Base-by-base conservation (phyloP, 2,329 filamentous ascomycete genomes). In the Beauveria varroae region DNA sequence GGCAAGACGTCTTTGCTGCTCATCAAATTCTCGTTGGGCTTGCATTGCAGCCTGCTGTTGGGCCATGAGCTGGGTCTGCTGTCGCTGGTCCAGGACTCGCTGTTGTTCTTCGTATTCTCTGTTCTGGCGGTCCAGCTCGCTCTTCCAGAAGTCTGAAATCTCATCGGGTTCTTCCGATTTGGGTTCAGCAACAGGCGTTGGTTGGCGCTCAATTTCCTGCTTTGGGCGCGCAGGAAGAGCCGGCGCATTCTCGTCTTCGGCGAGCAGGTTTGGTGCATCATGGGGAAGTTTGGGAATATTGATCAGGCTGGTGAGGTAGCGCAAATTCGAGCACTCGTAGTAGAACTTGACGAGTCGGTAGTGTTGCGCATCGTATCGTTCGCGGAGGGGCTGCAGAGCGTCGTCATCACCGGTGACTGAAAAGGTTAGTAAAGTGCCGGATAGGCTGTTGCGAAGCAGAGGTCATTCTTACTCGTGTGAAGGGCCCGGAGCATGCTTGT, bases 401-500 rank as follows among this genome's bases (percentile, higher is more conserved):
- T 97, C 95, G 65, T 96, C 90, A 69, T 99, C 95, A 61, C 95
- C 93, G 70, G 68, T 64, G 18, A 62, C 61, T 61, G 41, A 18
- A 9, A 0, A 16, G 16, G 30, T 63, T 18, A 63, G 57, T 40
- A 30, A 44, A 49, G 16, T 20, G 22, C 18, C 18, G 49, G 10
- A 30, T 30, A 14, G 37, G 57, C 24, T 18, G 9, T 12, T 4
- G 26, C 20, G 3, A 16, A 22, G 64, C 30, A 60, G 16, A 22
- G 16, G 6, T 40, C 28, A n/a, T 49, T 14, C 87, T 71, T 79
- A 93, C 90, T 92, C 3, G 90, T 93, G 73, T 99, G 93, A 93
- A 99, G 97, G 18, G 95, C 95, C 61, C 95, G 86, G 64, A 99
- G 78, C 95, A 99, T 99, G 88, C 95, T 99, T 0, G 95, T 99